Percentiles rank a stretch among this genome's conserved stretches.
phyloP scores from a whole-genome alignment of 768 basidiomycete genomes.

The Russula lepida region DNA sequence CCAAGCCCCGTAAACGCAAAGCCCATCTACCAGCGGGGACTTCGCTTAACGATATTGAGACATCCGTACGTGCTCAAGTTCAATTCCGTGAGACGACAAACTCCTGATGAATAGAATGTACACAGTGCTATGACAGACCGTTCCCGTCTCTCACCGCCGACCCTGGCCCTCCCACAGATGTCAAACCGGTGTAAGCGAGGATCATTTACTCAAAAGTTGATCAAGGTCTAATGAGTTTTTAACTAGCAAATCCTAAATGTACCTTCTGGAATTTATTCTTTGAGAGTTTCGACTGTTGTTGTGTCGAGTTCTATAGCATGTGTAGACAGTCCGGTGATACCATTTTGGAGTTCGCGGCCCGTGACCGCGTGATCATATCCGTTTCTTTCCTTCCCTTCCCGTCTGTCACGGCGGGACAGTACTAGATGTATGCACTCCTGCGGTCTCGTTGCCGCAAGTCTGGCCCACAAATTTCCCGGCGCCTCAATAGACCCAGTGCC shows the following conservation, averaged over 20 bases:
- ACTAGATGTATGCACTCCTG: background rate
- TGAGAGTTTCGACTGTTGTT: background rate
- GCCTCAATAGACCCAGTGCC: background rate
- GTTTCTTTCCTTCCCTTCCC: too few species aligned
- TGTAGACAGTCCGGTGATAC: background rate
- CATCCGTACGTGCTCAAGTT: background rate
- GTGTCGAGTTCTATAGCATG: background rate
- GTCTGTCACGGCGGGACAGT: too few species aligned
- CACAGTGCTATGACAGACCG: background rate
- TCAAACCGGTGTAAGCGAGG: slow-evolving; percentile 10
- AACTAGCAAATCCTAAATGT: background rate
- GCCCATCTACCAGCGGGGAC: slow-evolving; percentile 10
- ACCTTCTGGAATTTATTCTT: background rate
- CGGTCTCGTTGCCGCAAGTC: background rate
- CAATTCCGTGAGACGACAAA: background rate
- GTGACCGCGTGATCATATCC: too few species aligned
- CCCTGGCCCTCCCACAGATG: background rate
- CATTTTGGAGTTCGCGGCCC: too few species aligned
- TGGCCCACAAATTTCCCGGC: background rate
- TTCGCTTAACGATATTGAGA: background rate
- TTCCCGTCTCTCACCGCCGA: slow-evolving; percentile 3
- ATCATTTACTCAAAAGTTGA: background rate
- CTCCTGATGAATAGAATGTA: background rate
- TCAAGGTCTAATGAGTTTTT: background rate
- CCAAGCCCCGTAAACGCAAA: background rate